Evolutionary conservation across 176 grass and related monocot genomes (phyloP), one percentile per base, ranked within the genome.

Genomic region (Dendrocalamus sinicus): DNA sequence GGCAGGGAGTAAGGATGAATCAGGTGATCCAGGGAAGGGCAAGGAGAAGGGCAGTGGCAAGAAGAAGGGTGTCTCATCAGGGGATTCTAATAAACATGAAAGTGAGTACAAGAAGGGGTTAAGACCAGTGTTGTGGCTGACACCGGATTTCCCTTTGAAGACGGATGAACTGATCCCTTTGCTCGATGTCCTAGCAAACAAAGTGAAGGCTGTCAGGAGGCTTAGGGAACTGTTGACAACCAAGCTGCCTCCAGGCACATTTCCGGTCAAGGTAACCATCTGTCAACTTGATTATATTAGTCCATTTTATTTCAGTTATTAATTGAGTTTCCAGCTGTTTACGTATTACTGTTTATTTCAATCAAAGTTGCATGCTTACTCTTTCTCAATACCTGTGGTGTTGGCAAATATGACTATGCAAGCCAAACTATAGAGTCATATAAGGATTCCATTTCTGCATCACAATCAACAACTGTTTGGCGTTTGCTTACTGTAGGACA

Each of bases 51-150:
- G 86, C 79, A 86, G 84, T 24, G 67, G 80, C 30, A 99, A 99
- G 84, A 97, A 99, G 87, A 96, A 91, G 81, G 82, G 86, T 43
- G 93, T 39, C 40, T 50, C 63, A 47, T 58, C 51, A 54, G 81
- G 80, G n/a, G 89, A 91, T 61, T 72, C 88, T 57, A 88, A 81
- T 55, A 95, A 92, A 66, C 83, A 75, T 30, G 96, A 99, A 82
- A 99, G 93, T 26, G 96, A 95, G 51, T 99, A 92, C 84, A 99
- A 94, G 75, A 99, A 99, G 85, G 96, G 96, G 15, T 85, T 99
- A 61, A 85, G 92, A 48, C 93, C 96, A 6, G 90, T 99, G 65
- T 86, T 99, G 74, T 99, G 93, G 93, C 43, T 99, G 77, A 99
- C 96, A 58, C 91, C 90, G 7, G 93, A 96, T 80, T 99, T 95